A percentile compares a stretch with the other conserved stretches of the same genome.
Conservation (phyloP, 768 basidiomycete species). For the Collybia sordida region DNA sequence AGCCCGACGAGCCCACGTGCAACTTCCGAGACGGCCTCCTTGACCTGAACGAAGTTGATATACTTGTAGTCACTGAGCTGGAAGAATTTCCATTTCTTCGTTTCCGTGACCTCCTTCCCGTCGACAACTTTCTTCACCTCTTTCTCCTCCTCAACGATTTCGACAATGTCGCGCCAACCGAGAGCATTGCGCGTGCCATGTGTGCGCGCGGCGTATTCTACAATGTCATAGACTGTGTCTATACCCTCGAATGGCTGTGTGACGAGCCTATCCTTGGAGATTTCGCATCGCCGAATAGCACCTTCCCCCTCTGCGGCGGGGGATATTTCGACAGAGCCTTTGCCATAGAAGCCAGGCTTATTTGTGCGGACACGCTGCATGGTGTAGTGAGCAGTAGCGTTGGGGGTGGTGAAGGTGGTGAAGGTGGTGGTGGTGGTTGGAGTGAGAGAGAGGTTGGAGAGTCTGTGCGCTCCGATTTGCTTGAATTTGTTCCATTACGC, state of each 20-base stretch:
- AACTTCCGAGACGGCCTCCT: constrained; percentile 61
- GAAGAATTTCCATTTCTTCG: constrained; percentile 96
- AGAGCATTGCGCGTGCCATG: constrained; percentile 75
- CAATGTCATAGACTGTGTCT: constrained; percentile 77
- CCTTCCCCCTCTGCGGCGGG: constrained; percentile 48
- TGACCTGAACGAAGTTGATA: constrained; percentile 69
- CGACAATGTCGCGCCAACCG: constrained; percentile 76
- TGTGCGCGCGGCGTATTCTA: constrained; percentile 70
- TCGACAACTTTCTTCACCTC: constrained; percentile 81
- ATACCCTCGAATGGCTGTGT: constrained; percentile 72
- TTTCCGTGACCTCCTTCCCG: constrained; percentile 83
- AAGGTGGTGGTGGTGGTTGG: constrained; percentile 11
- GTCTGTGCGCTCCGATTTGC: constrained; percentile 4
- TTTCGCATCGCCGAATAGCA: constrained; percentile 55
- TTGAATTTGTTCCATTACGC: constrained; percentile 8
- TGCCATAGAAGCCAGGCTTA: constrained; percentile 50
- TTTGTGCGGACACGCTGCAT: constrained; percentile 34
- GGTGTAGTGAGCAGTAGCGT: too few relatives aligned
- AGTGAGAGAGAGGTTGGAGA: neutral
- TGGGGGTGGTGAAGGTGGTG: too few relatives aligned
- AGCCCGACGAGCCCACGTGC: constrained; percentile 73
- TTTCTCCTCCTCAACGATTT: constrained; percentile 82
- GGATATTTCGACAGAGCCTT: constrained; percentile 64
- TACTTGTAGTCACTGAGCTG: constrained; percentile 89
- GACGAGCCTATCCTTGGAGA: constrained; percentile 55